Base-by-base conservation (phyloP, 345 rosid genomes). In the Lumnitzera racemosa region DNA sequence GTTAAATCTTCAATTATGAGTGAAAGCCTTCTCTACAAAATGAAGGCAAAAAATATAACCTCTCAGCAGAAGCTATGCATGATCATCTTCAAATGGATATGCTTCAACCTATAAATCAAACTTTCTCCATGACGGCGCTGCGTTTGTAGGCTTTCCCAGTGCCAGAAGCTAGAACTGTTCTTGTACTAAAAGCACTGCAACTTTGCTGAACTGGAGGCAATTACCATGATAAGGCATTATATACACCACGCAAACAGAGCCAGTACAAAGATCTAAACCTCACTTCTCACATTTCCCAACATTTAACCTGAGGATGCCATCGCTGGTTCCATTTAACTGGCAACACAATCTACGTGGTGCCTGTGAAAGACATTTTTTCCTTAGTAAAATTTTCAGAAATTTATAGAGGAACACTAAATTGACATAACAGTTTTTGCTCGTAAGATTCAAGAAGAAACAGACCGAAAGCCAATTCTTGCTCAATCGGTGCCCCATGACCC, bases 401-500 rank as follows among this genome's bases (percentile, higher is more conserved):
- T 25, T 27, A 17, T 15, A 12, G 43, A 36, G 11, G 24, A 46
- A 11, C 11, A 1, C 15, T 16, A 23, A 14, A 13, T 53, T 24
- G 56, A 46, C 24, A 31, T 24, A 13, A 24, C 46, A 25, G 56
- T 27, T 3, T 15, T 27, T 25, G 51, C 43, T 4, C 3, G 11
- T 29, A 6, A 36, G 43, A 4, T 36, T 36, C 43, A 65, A 12
- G 52, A 55, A 46, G 51, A 25, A 29, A 54, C 84, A 70, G 78
- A 83, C 98, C 96, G 82, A 69, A 77, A 87, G 95, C 98, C 98
- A 89, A 24, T 68, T 82, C 79, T 78, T 81, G 61, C 63, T 64
- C 20, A 72, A 76, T 69, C 86, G 90, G 64, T 76, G 57, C 36
- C 82, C 90, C 63, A 72, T 17, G 61, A 87, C 88, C 63, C 77